phyloP scores from a whole-genome alignment of 192 early-diverging fungal genomes.

The Umbelopsis sp. region DNA sequence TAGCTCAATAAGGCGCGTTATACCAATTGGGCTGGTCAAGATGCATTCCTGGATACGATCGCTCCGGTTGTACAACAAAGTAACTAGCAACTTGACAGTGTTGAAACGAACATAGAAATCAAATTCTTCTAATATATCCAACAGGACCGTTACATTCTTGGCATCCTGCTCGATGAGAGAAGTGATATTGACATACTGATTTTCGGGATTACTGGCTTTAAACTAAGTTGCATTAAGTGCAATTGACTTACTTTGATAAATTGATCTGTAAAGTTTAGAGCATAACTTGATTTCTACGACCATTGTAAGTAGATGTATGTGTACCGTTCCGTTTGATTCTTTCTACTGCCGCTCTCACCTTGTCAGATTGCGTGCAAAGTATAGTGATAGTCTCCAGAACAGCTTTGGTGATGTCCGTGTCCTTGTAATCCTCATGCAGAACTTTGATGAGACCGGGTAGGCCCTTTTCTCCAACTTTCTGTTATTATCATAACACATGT shows the following conservation, averaged over 20 bases:
- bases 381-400: conserved; percentile 88
- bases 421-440: conserved; percentile 79
- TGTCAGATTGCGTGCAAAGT: conserved; percentile 54
- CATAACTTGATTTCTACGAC: conserved; percentile 26
- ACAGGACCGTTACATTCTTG: conserved; percentile 72
- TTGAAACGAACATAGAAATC: conserved; percentile 97
- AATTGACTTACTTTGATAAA: conserved; percentile 41
- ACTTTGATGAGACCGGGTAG: conserved; percentile 73
- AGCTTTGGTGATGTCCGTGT: conserved; percentile 85
- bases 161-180: conserved; percentile 55
- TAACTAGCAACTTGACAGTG: conserved; percentile 83
- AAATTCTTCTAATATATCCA: conserved; percentile 87
- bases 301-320: not conserved
- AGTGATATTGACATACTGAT: not conserved
- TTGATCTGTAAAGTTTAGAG: conserved; percentile 42
- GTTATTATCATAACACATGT: not conserved
- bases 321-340: too few relatives aligned
- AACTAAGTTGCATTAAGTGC: not conserved
- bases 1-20: conserved; percentile 89
- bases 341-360: conserved; percentile 18
- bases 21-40: conserved; percentile 83
- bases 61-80: conserved; percentile 65
- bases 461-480: conserved; percentile 86
- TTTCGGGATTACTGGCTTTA: not conserved
- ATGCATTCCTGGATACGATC: conserved; percentile 80